These are phyloP conservation scores for Triangularia verruculosa DNA, from an alignment of 2,329 filamentous ascomycete species.

Conservation along the genomic window DNA sequence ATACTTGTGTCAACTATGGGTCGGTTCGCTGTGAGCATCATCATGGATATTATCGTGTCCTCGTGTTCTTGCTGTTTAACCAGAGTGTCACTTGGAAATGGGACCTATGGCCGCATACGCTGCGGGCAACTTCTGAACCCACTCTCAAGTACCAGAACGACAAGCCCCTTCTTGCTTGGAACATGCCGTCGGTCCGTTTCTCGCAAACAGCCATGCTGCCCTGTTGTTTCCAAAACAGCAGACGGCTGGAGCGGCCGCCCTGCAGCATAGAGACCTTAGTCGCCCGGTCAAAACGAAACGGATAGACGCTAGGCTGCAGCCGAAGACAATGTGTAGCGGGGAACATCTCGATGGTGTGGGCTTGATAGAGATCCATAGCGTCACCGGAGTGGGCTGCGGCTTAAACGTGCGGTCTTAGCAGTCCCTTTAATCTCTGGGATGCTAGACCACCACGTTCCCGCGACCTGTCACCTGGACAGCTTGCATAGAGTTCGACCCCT, in stretches of 20 bases:
- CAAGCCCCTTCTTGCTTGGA: not conserved
- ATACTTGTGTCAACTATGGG: not conserved
- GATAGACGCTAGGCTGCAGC: constrained; percentile 11
- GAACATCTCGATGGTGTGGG: constrained; percentile 22
- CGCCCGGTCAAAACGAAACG: not conserved
- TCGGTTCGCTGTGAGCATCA: not conserved
- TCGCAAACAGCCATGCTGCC: constrained; percentile 2
- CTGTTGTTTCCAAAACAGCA: not conserved
- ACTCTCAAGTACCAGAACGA: not conserved
- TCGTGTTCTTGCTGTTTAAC: not conserved
- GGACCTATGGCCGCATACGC: not conserved
- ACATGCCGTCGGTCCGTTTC: not conserved
- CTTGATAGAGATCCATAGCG: constrained; percentile 8
- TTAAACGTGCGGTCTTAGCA: constrained; percentile 21
- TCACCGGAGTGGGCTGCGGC: constrained; percentile 16
- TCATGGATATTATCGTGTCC: not conserved
- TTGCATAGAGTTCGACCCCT: constrained; percentile 21
- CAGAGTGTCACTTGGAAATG: constrained; percentile 2
- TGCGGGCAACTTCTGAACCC: not conserved
- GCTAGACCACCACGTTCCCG: constrained; percentile 18
- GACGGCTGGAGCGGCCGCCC: constrained; percentile 6
- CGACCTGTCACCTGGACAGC: constrained; percentile 26
- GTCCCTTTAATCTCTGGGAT: constrained; percentile 20
- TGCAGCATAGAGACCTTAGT: constrained; percentile 6
- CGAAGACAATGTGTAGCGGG: constrained; percentile 12